These are phyloP conservation scores for Quercus engelmannii DNA, from an alignment of 306 rosid genomes.

Conservation along the genomic window DNA sequence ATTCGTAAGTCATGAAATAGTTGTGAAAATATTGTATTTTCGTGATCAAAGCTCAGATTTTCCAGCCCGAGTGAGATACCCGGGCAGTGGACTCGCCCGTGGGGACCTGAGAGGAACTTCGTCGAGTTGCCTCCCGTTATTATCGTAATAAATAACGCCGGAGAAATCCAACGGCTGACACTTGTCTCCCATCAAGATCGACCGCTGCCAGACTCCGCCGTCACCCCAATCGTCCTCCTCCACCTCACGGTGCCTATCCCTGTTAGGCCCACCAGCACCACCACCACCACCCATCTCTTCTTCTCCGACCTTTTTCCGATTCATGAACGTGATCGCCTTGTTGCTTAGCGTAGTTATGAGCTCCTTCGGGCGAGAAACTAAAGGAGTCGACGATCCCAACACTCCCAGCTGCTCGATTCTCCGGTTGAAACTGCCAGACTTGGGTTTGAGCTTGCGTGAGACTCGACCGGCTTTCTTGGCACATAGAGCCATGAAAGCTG, in stretches of 20 bases:
- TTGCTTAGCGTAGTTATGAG: slow-evolving; percentile 60
- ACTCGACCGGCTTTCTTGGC: slow-evolving; percentile 36
- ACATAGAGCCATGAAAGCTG: slow-evolving; percentile 38
- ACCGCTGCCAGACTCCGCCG: slow-evolving; percentile 94
- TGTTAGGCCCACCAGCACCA: background rate
- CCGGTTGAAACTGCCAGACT: background rate
- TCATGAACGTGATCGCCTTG: slow-evolving; percentile 46
- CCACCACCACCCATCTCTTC: background rate
- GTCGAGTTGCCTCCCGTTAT: slow-evolving; percentile 45
- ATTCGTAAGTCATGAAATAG: too few species aligned
- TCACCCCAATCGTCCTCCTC: slow-evolving; percentile 48
- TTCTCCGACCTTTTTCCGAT: slow-evolving; percentile 23
- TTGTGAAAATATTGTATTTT: too few species aligned
- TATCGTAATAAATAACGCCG: slow-evolving; percentile 70
- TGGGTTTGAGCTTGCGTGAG: slow-evolving; percentile 29
- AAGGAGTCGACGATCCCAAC: slow-evolving; percentile 25
- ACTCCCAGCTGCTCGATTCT: slow-evolving; percentile 6
- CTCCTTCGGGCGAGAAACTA: slow-evolving; percentile 49
- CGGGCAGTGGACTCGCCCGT: slow-evolving; percentile 87
- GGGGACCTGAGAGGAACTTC: slow-evolving; percentile 68
- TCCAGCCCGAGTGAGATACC: slow-evolving; percentile 42
- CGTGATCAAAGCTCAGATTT: background rate
- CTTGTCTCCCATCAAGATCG: slow-evolving; percentile 86
- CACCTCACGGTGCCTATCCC: background rate
- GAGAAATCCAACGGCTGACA: slow-evolving; percentile 84